These are phyloP conservation scores for Cryptococcus wingfieldii DNA, from an alignment of 1,284 basidiomycete species.

Conservation along the genomic window DNA sequence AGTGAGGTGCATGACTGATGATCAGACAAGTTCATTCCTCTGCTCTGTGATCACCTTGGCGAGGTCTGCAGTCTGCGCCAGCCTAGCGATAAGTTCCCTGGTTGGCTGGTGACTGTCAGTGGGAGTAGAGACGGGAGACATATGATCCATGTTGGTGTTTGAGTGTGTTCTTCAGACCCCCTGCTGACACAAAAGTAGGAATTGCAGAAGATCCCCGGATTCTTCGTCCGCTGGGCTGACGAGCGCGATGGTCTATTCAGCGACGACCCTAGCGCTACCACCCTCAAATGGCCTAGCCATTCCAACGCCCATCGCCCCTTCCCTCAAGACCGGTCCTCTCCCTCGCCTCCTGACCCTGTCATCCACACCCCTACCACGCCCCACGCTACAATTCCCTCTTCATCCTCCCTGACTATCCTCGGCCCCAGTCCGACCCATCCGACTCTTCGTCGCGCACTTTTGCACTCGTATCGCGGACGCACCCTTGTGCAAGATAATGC, in stretches of 20 bases:
- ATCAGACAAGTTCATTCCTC: constrained; percentile 23
- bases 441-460: constrained; percentile 8
- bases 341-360: background rate
- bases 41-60: constrained; percentile 25
- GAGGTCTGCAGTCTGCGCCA: constrained; percentile 26
- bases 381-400: background rate
- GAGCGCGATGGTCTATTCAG: constrained; percentile 15
- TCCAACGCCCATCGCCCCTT: background rate
- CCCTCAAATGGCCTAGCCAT: too few relatives aligned
- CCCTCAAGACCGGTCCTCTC: constrained; percentile 1
- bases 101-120: constrained; percentile 22
- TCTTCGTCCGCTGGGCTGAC: constrained; percentile 22
- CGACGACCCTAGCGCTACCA: background rate
- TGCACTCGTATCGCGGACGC: constrained; percentile 29
- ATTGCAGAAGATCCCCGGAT: constrained; percentile 23
- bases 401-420: background rate
- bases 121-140: constrained; percentile 11
- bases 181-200: constrained; percentile 13
- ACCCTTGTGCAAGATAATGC: constrained; percentile 14
- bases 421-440: constrained; percentile 8
- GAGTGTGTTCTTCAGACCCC: background rate
- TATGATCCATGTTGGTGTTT: constrained; percentile 22
- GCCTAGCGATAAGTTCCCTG: constrained; percentile 7
- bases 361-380: background rate
- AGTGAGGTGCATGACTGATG: background rate